These are phyloP conservation scores for Cyberlindnera saturnus DNA, from an alignment of 805 yeast species.

Conservation along the genomic window DNA sequence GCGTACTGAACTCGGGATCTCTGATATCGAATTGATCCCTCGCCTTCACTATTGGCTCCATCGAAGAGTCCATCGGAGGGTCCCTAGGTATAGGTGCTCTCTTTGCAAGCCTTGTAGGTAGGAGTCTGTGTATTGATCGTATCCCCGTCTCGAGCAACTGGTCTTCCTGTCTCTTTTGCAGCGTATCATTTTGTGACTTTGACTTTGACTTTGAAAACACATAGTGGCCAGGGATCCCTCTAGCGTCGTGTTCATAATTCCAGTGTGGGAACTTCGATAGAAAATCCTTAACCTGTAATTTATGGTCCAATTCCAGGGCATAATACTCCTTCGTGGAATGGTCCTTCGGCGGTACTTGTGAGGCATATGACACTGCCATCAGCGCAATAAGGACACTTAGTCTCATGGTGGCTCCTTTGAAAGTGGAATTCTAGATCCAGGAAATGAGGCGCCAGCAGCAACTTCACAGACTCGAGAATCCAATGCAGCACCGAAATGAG, in stretches of 20 bases:
- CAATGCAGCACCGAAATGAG: too few relatives aligned
- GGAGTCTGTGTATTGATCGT: conserved; percentile 47
- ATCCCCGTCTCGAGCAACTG: conserved; percentile 23
- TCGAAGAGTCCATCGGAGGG: conserved; percentile 44
- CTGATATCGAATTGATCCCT: conserved; percentile 50
- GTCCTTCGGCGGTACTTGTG: conserved; percentile 37
- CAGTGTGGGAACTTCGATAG: conserved; percentile 35
- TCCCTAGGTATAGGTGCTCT: conserved; percentile 51
- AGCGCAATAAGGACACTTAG: conserved; percentile 1
- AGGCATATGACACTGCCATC: conserved; percentile 1
- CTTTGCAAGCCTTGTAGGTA: conserved; percentile 45
- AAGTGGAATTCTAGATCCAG: too few relatives aligned
- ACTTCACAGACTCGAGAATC: too few relatives aligned
- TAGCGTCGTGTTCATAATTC: conserved; percentile 58
- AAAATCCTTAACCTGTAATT: conserved; percentile 29
- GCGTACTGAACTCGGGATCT: conserved; percentile 79
- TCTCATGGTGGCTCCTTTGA: too few relatives aligned
- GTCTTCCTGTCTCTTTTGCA: conserved; percentile 12
- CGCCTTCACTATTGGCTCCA: conserved; percentile 39
- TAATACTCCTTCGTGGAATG: conserved; percentile 51
- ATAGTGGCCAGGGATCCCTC: conserved; percentile 55
- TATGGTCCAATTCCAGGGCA: conserved; percentile 46
- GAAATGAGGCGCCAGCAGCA: too few relatives aligned
- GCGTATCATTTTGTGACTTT: conserved; percentile 20
- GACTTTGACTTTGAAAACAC: conserved; percentile 54